A percentile compares a stretch with the other conserved stretches of the same genome.
Conservation (phyloP, 1,284 basidiomycete species). For the Sporisorium scitamineum region DNA sequence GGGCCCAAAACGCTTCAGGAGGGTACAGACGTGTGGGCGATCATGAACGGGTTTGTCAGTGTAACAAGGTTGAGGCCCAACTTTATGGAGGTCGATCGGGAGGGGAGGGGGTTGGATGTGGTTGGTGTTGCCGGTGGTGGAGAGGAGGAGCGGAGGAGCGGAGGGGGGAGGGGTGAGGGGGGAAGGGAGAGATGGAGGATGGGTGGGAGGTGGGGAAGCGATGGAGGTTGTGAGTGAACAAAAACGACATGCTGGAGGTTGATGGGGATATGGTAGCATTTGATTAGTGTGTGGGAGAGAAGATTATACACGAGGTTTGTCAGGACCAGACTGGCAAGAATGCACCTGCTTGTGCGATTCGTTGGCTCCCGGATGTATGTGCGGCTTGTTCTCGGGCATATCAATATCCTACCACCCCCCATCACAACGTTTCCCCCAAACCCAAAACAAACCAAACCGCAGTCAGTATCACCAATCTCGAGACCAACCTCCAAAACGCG, state of each 20-base stretch:
- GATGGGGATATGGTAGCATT: background rate
- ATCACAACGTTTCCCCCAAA: too few relatives aligned
- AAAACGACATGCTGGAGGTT: too few relatives aligned
- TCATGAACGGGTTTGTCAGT: constrained; percentile 61
- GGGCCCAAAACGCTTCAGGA: constrained; percentile 42
- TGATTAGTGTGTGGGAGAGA: too few relatives aligned
- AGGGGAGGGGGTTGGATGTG: constrained; percentile 39
- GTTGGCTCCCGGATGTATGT: constrained; percentile 34
- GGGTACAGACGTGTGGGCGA: constrained; percentile 65
- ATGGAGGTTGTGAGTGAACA: constrained; percentile 27
- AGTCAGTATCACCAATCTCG: background rate
- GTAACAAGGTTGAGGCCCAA: constrained; percentile 57
- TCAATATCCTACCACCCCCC: constrained; percentile 44
- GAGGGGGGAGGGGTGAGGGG: constrained; percentile 4
- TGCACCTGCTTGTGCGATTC: constrained; percentile 33
- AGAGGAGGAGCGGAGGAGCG: background rate
- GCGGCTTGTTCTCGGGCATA: constrained; percentile 32
- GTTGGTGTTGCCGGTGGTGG: background rate
- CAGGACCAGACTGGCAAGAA: constrained; percentile 28
- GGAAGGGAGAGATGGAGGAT: constrained; percentile 15
- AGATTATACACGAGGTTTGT: constrained; percentile 34
- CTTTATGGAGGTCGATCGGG: constrained; percentile 49
- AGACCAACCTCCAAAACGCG: too few relatives aligned
- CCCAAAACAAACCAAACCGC: background rate
- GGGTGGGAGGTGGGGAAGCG: constrained; percentile 43